Percentiles rank a stretch among this genome's conserved stretches.
phyloP scores from a whole-genome alignment of 2,329 filamentous ascomycete genomes.

The Penicillium sp. region DNA sequence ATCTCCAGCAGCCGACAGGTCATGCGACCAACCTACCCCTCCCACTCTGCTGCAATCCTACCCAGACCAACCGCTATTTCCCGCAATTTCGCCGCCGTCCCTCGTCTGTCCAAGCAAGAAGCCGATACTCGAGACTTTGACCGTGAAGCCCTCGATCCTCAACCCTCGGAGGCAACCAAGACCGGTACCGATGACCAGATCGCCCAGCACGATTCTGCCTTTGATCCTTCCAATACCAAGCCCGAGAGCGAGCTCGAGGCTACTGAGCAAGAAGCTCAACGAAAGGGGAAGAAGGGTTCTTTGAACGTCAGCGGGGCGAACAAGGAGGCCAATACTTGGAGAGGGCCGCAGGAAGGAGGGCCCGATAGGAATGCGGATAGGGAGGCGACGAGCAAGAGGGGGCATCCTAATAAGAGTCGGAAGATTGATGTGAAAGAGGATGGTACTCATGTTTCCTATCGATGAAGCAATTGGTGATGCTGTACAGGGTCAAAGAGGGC shows the following conservation, averaged over 20 bases:
- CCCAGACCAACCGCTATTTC: not conserved
- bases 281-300: conserved; percentile 45
- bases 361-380: conserved; percentile 43
- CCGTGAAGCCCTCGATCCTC: conserved; percentile 65
- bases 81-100: conserved; percentile 12
- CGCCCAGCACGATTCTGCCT: conserved; percentile 64
- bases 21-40: conserved; percentile 7
- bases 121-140: conserved; percentile 37
- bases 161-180: conserved; percentile 67
- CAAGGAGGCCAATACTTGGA: conserved; percentile 56
- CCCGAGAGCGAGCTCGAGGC: conserved; percentile 59
- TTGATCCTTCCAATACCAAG: conserved; percentile 66
- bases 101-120: conserved; percentile 12
- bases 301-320: conserved; percentile 65
- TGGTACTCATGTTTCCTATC: conserved; percentile 27
- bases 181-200: conserved; percentile 66
- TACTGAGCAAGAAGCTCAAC: conserved; percentile 42
- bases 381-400: conserved; percentile 42
- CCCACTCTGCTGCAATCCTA: not conserved
- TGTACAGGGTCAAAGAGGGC: not conserved
- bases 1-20: conserved; percentile 20
- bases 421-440: conserved; percentile 30
- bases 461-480: conserved; percentile 2
- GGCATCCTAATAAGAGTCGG: conserved; percentile 38
- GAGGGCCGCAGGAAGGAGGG: conserved; percentile 47